phyloP scores from a whole-genome alignment of 257 asterid genomes.

The Cruciata laevipes region DNA sequence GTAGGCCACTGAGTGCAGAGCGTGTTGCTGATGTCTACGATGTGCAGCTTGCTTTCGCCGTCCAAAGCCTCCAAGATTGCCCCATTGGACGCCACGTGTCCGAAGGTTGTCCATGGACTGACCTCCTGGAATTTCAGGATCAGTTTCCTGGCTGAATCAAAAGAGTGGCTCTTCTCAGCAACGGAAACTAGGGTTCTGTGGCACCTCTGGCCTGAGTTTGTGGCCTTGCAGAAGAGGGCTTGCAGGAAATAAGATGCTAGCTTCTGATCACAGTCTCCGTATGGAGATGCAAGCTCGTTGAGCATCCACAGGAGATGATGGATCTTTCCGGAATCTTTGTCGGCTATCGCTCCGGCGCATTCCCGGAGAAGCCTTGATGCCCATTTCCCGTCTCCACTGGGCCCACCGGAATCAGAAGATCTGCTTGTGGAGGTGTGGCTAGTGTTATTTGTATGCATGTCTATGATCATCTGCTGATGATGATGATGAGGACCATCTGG shows the following conservation, averaged over 20 bases:
- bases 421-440: constrained; percentile 21
- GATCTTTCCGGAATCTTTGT: constrained; percentile 56
- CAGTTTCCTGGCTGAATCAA: constrained; percentile 50
- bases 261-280: constrained; percentile 85
- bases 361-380: constrained; percentile 60
- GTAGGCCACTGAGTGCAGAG: constrained; percentile 97
- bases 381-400: constrained; percentile 42
- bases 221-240: constrained; percentile 70
- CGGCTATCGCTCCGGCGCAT: constrained; percentile 60
- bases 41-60: constrained; percentile 56
- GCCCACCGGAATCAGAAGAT: constrained; percentile 36
- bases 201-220: constrained; percentile 57
- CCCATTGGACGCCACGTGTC: constrained; percentile 89
- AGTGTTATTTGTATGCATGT: constrained; percentile 27
- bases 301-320: constrained; percentile 85
- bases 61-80: constrained; percentile 83
- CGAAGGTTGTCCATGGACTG: constrained; percentile 96
- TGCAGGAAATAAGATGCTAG: constrained; percentile 75
- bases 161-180: constrained; percentile 50
- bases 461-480: constrained; percentile 11
- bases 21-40: constrained; percentile 72
- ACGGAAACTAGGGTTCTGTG: constrained; percentile 59
- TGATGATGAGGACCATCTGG: constrained; percentile 8
- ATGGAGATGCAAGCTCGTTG: constrained; percentile 87
- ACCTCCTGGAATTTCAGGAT: constrained; percentile 75